A percentile compares a stretch with the other conserved stretches of the same genome.
Evolutionary conservation across 768 basidiomycete genomes (phyloP).

Genomic region (Agrocybe pediades): DNA sequence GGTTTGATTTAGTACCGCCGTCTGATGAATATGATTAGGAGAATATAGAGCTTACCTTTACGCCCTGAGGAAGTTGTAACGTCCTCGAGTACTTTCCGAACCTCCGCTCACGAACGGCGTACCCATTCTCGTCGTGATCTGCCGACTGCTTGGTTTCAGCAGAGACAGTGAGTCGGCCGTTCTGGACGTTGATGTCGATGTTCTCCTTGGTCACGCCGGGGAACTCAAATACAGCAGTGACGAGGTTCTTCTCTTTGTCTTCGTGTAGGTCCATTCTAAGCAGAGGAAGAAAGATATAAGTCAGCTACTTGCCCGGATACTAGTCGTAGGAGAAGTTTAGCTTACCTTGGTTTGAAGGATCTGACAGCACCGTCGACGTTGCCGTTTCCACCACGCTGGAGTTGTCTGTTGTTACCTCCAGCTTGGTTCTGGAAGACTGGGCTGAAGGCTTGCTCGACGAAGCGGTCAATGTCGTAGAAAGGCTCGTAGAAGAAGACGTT

Average conservation of each 20-base stretch:
- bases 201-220: too few relatives aligned
- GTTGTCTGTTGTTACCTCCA: conserved; percentile 3
- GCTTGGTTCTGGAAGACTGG: conserved; percentile 5
- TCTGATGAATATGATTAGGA: neutral
- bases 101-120: conserved; percentile 46
- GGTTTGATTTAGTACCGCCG: neutral
- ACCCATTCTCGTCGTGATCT: conserved; percentile 34
- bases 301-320: neutral
- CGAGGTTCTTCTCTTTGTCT: conserved; percentile 40
- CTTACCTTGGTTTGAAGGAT: conserved; percentile 35
- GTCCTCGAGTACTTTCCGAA: conserved; percentile 44
- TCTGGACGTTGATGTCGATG: conserved; percentile 49
- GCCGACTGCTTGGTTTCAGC: conserved; percentile 40
- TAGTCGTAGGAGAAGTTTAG: neutral
- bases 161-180: conserved; percentile 48
- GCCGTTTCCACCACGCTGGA: conserved; percentile 8
- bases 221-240: too few relatives aligned
- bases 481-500: conserved; percentile 43
- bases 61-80: conserved; percentile 50
- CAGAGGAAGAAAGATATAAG: too few relatives aligned
- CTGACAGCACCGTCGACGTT: too few relatives aligned
- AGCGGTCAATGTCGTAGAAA: too few relatives aligned
- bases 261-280: conserved; percentile 57
- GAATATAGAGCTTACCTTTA: conserved; percentile 44
- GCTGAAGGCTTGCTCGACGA: conserved; percentile 39